Conservation (phyloP, 2,329 filamentous ascomycete species). For the Nothomitra cinnamomea region DNA sequence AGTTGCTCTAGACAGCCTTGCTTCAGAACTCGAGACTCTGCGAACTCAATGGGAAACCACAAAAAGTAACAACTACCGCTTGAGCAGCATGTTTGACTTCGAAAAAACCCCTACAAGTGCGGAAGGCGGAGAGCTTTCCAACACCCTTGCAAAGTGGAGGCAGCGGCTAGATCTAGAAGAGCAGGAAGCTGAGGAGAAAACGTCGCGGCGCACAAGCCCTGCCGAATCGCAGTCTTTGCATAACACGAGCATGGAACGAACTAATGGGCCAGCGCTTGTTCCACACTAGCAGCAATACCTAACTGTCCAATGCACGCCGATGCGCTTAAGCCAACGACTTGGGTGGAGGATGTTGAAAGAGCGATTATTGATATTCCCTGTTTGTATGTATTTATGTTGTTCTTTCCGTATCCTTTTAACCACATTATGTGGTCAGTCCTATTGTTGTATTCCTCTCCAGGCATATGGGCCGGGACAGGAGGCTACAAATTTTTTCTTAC, state of each 20-base stretch:
- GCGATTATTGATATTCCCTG: too few species aligned
- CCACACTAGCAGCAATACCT: not conserved
- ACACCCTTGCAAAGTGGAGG: slow-evolving; percentile 64
- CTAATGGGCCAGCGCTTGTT: not conserved
- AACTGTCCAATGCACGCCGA: not conserved
- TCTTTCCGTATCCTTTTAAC: too few species aligned
- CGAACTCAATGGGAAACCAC: slow-evolving; percentile 89
- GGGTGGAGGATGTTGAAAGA: too few species aligned
- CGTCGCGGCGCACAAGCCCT: not conserved
- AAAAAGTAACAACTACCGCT: slow-evolving; percentile 73
- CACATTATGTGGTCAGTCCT: too few species aligned
- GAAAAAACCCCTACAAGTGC: slow-evolving; percentile 34
- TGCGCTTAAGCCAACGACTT: too few species aligned
- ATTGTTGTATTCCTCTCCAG: too few species aligned
- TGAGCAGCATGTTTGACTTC: slow-evolving; percentile 81
- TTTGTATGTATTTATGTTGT: too few species aligned
- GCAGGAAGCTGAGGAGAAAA: slow-evolving; percentile 6
- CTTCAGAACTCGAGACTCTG: slow-evolving; percentile 79
- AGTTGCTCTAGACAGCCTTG: slow-evolving; percentile 73
- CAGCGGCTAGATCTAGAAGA: slow-evolving; percentile 53
- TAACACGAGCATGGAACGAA: not conserved
- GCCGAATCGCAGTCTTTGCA: not conserved
- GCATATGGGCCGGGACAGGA: too few species aligned
- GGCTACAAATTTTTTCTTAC: too few species aligned
- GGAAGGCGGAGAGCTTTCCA: slow-evolving; percentile 15